Evolutionary conservation across 495 filamentous ascomycete genomes (phyloP).

Genomic region (Antarctomyces pellizariae): DNA sequence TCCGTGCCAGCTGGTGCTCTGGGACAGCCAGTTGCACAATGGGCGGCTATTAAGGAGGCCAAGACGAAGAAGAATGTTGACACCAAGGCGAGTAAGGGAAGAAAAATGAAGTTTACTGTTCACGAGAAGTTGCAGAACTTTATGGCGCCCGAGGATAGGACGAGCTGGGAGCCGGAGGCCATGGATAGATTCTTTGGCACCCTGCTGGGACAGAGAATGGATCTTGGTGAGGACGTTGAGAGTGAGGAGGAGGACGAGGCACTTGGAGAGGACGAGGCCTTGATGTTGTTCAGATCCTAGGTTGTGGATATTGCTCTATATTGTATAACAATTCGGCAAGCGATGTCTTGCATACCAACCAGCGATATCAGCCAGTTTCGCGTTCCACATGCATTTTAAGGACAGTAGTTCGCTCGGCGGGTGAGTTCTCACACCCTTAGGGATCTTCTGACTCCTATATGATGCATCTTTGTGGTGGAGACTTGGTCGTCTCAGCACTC

Average conservation of each 20-base stretch:
- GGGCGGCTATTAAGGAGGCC: slow-evolving; percentile 52
- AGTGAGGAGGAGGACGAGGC: slow-evolving; percentile 27
- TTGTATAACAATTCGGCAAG: slow-evolving; percentile 1
- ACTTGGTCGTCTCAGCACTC: no score
- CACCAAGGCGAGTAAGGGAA: slow-evolving; percentile 82
- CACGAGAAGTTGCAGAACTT: slow-evolving; percentile 97
- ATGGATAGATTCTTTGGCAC: slow-evolving; percentile 76
- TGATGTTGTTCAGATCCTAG: slow-evolving; percentile 45
- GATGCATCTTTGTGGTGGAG: no score
- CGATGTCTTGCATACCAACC: slow-evolving; percentile 1
- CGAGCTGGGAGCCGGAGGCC: slow-evolving; percentile 50
- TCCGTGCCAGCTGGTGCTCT: slow-evolving; percentile 18
- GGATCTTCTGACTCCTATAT: no score
- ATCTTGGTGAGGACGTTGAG: slow-evolving; percentile 44
- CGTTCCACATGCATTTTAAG: no score
- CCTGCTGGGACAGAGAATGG: slow-evolving; percentile 58
- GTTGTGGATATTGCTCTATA: slow-evolving; percentile 9
- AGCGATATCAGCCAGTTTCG: slow-evolving; percentile 8
- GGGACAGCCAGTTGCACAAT: slow-evolving; percentile 16
- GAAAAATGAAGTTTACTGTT: slow-evolving; percentile 79
- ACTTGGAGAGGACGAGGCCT: slow-evolving; percentile 36
- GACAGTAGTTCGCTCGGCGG: no score
- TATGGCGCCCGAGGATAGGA: slow-evolving; percentile 76
- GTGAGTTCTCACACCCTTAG: no score
- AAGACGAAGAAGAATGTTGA: slow-evolving; percentile 69